phyloP scores from a whole-genome alignment of 768 basidiomycete genomes.

The Royoungia palumana region DNA sequence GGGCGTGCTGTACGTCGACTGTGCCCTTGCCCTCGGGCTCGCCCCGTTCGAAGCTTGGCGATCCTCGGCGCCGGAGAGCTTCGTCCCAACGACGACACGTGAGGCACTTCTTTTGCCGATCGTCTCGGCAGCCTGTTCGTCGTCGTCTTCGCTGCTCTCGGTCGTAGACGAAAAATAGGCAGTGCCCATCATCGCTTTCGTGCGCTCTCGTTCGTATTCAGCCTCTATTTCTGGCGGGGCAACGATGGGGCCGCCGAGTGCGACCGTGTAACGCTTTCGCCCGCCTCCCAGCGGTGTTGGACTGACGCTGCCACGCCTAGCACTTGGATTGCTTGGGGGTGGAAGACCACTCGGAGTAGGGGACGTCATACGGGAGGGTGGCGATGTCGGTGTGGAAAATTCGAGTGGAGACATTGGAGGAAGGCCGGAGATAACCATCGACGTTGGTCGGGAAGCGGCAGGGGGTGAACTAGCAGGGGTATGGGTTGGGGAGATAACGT shows the following conservation, averaged over 20 bases:
- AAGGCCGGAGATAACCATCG: slow-evolving; percentile 44
- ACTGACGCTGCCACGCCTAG: slow-evolving; percentile 55
- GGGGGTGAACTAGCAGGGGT: slow-evolving; percentile 50
- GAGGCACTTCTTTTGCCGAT: slow-evolving; percentile 51
- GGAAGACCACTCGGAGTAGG: slow-evolving; percentile 37
- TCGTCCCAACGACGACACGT: slow-evolving; percentile 33
- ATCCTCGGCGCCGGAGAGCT: slow-evolving; percentile 28
- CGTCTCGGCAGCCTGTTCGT: slow-evolving; percentile 40
- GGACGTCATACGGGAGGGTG: slow-evolving; percentile 21
- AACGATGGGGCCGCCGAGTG: slow-evolving; percentile 71
- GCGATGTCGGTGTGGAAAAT: slow-evolving; percentile 17
- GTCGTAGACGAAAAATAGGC: slow-evolving; percentile 44
- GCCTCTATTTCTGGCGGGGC: slow-evolving; percentile 28
- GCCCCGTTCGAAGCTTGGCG: slow-evolving; percentile 5
- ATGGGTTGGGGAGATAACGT: slow-evolving; percentile 34
- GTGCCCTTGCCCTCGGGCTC: slow-evolving; percentile 45
- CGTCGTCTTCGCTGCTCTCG: slow-evolving; percentile 35
- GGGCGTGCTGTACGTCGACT: slow-evolving; percentile 52
- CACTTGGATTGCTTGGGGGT: slow-evolving; percentile 36
- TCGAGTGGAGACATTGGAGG: slow-evolving; percentile 31
- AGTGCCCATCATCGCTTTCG: slow-evolving; percentile 33
- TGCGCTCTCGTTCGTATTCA: slow-evolving; percentile 29
- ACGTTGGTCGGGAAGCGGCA: slow-evolving; percentile 37
- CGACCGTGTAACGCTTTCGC: slow-evolving; percentile 82
- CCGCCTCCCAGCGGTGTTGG: slow-evolving; percentile 56